Evolutionary conservation across 495 filamentous ascomycete genomes (phyloP).

Genomic region (Aeminium ludgeri): DNA sequence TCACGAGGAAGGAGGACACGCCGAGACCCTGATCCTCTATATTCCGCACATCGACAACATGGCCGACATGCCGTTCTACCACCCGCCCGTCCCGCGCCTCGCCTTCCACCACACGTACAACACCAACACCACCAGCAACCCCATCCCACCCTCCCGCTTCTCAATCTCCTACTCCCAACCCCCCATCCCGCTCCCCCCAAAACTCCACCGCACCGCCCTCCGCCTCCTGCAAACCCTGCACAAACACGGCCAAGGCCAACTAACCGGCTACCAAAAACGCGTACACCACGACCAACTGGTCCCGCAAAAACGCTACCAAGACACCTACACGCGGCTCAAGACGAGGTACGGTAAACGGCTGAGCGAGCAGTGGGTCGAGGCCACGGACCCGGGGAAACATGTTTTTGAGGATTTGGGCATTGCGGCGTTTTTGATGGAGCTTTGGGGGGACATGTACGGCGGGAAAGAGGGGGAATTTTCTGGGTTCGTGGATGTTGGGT

Average conservation of each 20-base stretch:
- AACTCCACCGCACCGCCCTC: constrained; percentile 52
- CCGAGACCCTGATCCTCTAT: constrained; percentile 55
- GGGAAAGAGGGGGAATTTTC: constrained; percentile 37
- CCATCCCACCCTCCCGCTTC: constrained; percentile 29
- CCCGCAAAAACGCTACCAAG: constrained; percentile 54
- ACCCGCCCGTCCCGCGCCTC: constrained; percentile 54
- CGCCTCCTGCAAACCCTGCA: constrained; percentile 54
- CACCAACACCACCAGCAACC: not conserved
- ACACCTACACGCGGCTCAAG: constrained; percentile 71
- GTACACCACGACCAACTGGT: constrained; percentile 63
- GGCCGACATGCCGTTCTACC: constrained; percentile 66
- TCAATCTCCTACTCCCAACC: constrained; percentile 52
- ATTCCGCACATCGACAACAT: constrained; percentile 49
- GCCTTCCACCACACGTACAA: constrained; percentile 56
- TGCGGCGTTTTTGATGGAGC: constrained; percentile 80
- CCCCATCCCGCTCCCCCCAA: constrained; percentile 21
- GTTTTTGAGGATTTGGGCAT: constrained; percentile 91
- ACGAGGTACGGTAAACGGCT: constrained; percentile 51
- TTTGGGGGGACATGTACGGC: constrained; percentile 75
- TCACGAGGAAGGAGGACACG: too few relatives aligned
- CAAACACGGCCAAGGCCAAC: constrained; percentile 54
- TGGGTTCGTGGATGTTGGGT: constrained; percentile 90
- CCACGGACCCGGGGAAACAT: constrained; percentile 76
- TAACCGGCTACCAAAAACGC: constrained; percentile 49
- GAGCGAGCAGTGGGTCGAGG: constrained; percentile 59